phyloP scores from a whole-genome alignment of 2,329 filamentous ascomycete species.

The Epichloe sp. region DNA sequence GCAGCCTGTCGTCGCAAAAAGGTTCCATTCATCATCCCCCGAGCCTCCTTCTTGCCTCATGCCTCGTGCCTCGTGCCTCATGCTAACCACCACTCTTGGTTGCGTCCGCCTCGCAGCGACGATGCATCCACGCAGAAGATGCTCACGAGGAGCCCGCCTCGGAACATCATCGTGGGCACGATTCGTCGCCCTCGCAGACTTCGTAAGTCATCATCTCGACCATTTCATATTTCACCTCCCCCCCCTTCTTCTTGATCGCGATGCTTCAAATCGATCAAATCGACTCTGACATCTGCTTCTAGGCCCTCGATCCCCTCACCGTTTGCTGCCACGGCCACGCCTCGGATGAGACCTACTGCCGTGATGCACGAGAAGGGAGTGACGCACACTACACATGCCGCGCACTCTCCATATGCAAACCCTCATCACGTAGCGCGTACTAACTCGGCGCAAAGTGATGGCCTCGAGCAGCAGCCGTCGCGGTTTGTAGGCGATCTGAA shows the following conservation, averaged over 20 bases:
- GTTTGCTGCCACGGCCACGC: constrained; percentile 1
- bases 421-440: not conserved
- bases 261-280: not conserved
- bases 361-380: constrained; percentile 1
- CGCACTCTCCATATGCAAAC: not conserved
- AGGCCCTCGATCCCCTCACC: constrained; percentile 1
- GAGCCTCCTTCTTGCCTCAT: not conserved
- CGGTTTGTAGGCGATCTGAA: constrained; percentile 48
- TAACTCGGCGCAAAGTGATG: not conserved
- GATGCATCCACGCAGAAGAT: constrained; percentile 30
- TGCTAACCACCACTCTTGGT: constrained; percentile 4
- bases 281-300: not conserved
- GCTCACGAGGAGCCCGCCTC: constrained; percentile 16
- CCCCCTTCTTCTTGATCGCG: not conserved
- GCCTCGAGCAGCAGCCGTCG: constrained; percentile 15
- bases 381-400: not conserved
- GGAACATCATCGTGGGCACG: constrained; percentile 14
- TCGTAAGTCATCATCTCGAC: constrained; percentile 12
- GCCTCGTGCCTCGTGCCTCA: not conserved
- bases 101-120: constrained; percentile 19
- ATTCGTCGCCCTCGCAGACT: constrained; percentile 17
- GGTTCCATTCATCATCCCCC: constrained; percentile 18
- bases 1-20: constrained; percentile 41
- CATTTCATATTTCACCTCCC: too few species aligned
- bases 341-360: not conserved